Percentiles rank a stretch among this genome's conserved stretches.
phyloP scores from a whole-genome alignment of 441 rosid genomes.

The Corymbia citriodora region DNA sequence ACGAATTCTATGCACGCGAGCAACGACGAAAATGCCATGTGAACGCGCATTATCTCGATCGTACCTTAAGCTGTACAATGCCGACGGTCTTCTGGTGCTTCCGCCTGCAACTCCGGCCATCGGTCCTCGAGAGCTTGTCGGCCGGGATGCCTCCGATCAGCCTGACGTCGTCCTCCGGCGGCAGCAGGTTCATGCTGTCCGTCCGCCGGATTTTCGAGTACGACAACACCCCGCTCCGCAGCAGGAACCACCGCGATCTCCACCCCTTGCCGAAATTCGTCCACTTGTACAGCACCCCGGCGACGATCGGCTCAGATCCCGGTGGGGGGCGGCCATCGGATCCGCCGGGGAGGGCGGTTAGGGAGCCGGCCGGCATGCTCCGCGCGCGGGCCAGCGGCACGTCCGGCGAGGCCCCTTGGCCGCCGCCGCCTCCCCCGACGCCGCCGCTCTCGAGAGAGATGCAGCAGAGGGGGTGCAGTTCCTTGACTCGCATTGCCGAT shows the following conservation, averaged over 20 bases:
- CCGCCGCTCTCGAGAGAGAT: conserved; percentile 70
- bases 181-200: conserved; percentile 44
- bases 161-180: conserved; percentile 57
- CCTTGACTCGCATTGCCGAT: conserved; percentile 74
- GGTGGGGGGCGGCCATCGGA: conserved; percentile 26
- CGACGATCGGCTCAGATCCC: conserved; percentile 64
- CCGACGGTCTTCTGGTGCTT: conserved; percentile 70
- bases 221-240: conserved; percentile 72
- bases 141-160: conserved; percentile 73
- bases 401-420: conserved; percentile 56
- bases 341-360: conserved; percentile 19
- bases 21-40: neutral
- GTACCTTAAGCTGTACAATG: conserved; percentile 91
- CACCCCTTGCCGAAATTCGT: conserved; percentile 99
- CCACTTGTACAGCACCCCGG: conserved; percentile 91
- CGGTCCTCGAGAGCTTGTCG: conserved; percentile 47
- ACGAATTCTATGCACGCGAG: neutral
- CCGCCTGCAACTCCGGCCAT: conserved; percentile 52
- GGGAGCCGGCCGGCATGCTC: conserved; percentile 50
- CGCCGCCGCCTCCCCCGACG: conserved; percentile 32
- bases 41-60: neutral
- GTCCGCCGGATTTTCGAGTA: conserved; percentile 79
- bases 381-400: conserved; percentile 42
- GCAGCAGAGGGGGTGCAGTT: conserved; percentile 91
- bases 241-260: conserved; percentile 95